Conservation (phyloP, 2,329 filamentous ascomycete genomes). For the Gnomoniopsis sp. region DNA sequence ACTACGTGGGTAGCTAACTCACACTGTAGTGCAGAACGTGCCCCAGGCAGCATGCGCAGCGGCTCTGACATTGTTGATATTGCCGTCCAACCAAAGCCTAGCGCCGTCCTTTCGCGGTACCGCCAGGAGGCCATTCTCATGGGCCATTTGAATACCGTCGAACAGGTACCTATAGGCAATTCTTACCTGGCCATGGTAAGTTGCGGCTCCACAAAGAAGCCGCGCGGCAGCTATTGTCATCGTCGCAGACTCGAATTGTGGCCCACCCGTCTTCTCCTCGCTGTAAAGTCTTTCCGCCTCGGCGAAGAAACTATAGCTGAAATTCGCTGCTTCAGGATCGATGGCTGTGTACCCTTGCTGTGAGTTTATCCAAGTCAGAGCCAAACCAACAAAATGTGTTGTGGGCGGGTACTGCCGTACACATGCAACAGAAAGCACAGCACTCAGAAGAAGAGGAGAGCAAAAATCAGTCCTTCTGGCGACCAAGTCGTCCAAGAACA, state of each 20-base stretch:
- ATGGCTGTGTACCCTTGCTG: slow-evolving; percentile 16
- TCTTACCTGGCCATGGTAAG: slow-evolving; percentile 6
- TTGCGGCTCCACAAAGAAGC: slow-evolving; percentile 9
- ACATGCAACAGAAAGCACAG: slow-evolving; percentile 19
- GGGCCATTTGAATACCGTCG: slow-evolving; percentile 10
- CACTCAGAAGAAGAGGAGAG: slow-evolving; percentile 18
- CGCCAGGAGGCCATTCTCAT: slow-evolving; percentile 11
- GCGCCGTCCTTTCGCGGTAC: slow-evolving; percentile 2
- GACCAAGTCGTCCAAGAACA: slow-evolving; percentile 21
- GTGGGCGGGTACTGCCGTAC: slow-evolving; percentile 2
- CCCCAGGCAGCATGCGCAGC: slow-evolving; percentile 17
- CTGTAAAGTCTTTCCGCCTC: slow-evolving; percentile 9
- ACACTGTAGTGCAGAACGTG: slow-evolving; percentile 15
- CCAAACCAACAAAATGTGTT: neutral
- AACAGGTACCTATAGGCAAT: slow-evolving; percentile 3
- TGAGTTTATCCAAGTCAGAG: neutral
- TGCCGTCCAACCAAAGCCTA: slow-evolving; percentile 14
- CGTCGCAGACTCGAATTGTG: slow-evolving; percentile 7
- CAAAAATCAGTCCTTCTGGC: slow-evolving; percentile 17
- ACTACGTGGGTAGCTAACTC: neutral
- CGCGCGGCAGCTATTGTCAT: slow-evolving; percentile 15
- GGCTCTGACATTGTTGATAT: slow-evolving; percentile 9
- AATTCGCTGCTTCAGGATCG: neutral
- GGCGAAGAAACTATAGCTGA: slow-evolving; percentile 11
- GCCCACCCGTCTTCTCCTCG: slow-evolving; percentile 7